Evolutionary conservation across 768 basidiomycete species (phyloP).

Genomic region (Dacryopinax spathularia): DNA sequence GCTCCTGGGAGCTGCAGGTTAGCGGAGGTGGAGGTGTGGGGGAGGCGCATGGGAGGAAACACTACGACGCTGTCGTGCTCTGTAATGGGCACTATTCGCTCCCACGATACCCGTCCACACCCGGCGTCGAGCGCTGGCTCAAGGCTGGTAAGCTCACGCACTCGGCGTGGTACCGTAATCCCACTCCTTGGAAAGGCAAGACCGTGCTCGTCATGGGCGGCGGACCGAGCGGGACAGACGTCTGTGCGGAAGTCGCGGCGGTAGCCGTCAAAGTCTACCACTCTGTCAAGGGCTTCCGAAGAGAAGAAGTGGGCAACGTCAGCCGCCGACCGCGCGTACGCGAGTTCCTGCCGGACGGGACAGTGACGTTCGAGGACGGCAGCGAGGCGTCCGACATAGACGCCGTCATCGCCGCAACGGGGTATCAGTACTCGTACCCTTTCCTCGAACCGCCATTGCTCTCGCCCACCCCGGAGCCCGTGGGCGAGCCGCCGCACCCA

Average conservation of each 20-base stretch:
- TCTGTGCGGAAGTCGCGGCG: conserved; percentile 40
- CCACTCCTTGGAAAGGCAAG: conserved; percentile 24
- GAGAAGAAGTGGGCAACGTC: conserved; percentile 25
- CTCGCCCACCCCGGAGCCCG: conserved; percentile 27
- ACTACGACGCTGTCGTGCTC: conserved; percentile 54
- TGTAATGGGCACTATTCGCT: conserved; percentile 62
- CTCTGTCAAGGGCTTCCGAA: conserved; percentile 31
- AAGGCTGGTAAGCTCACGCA: conserved; percentile 32
- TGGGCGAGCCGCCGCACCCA: conserved; percentile 31
- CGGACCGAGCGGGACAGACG: conserved; percentile 54
- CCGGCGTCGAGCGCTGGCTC: conserved; percentile 50
- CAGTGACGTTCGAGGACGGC: conserved; percentile 47
- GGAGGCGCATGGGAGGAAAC: conserved; percentile 21
- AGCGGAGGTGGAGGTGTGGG: conserved; percentile 34
- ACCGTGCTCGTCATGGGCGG: conserved; percentile 35
- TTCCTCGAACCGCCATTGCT: conserved; percentile 38
- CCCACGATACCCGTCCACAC: conserved; percentile 46
- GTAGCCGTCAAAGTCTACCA: conserved; percentile 22
- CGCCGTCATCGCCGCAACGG: conserved; percentile 60
- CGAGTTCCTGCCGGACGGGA: conserved; percentile 31
- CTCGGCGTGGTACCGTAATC: conserved; percentile 52
- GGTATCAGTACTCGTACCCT: conserved; percentile 50
- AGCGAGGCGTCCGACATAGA: conserved; percentile 41
- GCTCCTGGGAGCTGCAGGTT: conserved; percentile 26
- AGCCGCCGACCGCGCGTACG: conserved; percentile 32